A percentile compares a stretch with the other conserved stretches of the same genome.
Conservation (phyloP, 176 grass and related monocot species). For the Carex littledalei region DNA sequence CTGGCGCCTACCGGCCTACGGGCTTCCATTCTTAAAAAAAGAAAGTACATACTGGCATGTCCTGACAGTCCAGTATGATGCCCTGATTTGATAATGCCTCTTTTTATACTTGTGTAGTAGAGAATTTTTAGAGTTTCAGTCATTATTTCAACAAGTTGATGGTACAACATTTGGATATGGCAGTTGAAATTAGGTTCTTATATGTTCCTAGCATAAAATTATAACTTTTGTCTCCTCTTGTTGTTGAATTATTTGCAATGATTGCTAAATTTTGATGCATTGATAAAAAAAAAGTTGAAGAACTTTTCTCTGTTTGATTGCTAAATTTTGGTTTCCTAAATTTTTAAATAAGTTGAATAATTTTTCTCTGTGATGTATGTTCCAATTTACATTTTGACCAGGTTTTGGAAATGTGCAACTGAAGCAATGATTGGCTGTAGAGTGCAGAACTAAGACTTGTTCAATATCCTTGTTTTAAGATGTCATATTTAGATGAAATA, state of each 20-base stretch:
- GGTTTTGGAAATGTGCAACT: not conserved
- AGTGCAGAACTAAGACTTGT: not conserved
- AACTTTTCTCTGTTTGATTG: not conserved
- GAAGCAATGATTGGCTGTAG: conserved; percentile 11
- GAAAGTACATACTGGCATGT: not conserved
- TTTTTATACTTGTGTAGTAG: no score
- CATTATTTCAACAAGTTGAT: not conserved
- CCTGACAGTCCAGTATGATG: not conserved
- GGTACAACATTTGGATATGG: not conserved
- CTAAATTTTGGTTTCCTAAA: not conserved
- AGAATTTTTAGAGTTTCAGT: not conserved
- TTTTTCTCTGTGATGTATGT: not conserved
- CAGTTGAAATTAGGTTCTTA: not conserved
- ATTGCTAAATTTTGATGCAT: not conserved
- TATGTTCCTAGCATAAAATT: not conserved
- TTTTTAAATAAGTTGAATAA: not conserved
- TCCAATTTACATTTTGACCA: not conserved
- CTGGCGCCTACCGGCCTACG: no score
- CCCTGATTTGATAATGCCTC: not conserved
- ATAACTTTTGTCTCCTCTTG: not conserved
- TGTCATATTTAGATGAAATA: not conserved
- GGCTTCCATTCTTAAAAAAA: no score
- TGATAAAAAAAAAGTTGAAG: not conserved
- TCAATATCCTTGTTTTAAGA: not conserved
- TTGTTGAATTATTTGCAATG: not conserved